phyloP scores from a whole-genome alignment of 2,329 filamentous ascomycete species.

The Sporothrix protearum region DNA sequence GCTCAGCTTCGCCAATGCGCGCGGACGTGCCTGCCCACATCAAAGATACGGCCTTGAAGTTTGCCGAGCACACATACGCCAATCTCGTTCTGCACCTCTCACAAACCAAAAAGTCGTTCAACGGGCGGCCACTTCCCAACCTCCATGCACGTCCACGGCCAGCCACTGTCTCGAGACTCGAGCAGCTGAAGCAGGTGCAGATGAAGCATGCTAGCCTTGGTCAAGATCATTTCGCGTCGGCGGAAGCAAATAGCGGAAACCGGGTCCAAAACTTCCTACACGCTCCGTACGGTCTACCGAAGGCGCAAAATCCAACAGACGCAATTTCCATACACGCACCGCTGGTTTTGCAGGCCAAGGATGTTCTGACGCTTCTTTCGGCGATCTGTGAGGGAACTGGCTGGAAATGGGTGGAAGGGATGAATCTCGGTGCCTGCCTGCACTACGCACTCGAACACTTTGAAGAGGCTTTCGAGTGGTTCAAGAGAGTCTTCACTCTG shows the following conservation, averaged over 20 bases:
- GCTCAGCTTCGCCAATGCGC: neutral
- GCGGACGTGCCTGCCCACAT: slow-evolving; percentile 43
- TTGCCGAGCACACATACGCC: slow-evolving; percentile 70
- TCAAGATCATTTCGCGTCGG: neutral
- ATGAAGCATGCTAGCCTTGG: neutral
- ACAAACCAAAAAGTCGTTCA: slow-evolving; percentile 51
- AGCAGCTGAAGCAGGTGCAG: slow-evolving; percentile 35
- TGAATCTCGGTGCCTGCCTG: slow-evolving; percentile 85
- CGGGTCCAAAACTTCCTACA: slow-evolving; percentile 21
- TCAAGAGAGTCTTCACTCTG: slow-evolving; percentile 58
- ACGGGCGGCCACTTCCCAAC: slow-evolving; percentile 39
- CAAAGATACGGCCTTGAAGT: slow-evolving; percentile 64
- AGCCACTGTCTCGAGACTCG: slow-evolving; percentile 54
- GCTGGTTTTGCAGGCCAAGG: slow-evolving; percentile 53
- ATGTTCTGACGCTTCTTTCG: slow-evolving; percentile 68
- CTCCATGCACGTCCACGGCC: slow-evolving; percentile 45
- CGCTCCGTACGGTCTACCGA: slow-evolving; percentile 25
- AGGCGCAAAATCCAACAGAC: slow-evolving; percentile 21
- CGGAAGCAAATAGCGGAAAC: slow-evolving; percentile 20
- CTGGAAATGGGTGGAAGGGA: slow-evolving; percentile 90
- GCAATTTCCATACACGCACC: slow-evolving; percentile 38
- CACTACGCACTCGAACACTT: slow-evolving; percentile 87
- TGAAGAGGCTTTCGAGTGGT: slow-evolving; percentile 71
- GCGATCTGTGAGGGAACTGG: slow-evolving; percentile 72
- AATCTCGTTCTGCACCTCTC: slow-evolving; percentile 66